Percentiles rank a stretch among this genome's conserved stretches.
Evolutionary conservation across 225 moss, liverwort and hornwort species (phyloP).

Genomic region (Ulota crispa): DNA sequence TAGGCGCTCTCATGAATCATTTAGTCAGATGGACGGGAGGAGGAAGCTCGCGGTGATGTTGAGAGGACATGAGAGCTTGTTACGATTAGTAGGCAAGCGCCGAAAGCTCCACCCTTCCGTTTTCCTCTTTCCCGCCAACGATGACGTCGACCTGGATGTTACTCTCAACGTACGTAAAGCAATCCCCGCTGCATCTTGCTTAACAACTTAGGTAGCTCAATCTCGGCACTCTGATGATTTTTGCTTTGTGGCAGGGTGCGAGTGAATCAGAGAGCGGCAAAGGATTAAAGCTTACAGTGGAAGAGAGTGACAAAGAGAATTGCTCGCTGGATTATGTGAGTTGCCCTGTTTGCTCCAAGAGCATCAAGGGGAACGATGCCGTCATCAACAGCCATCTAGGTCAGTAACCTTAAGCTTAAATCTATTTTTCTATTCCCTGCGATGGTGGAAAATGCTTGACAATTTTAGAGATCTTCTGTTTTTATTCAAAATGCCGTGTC

Average conservation of each 20-base stretch:
- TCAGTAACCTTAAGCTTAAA: slow-evolving; percentile 34
- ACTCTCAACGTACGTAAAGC: slow-evolving; percentile 21
- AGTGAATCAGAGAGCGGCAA: slow-evolving; percentile 19
- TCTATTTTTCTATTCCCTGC: background rate
- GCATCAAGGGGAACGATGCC: slow-evolving; percentile 56
- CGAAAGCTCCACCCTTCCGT: slow-evolving; percentile 66
- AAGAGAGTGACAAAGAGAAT: slow-evolving; percentile 46
- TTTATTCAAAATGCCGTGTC: background rate
- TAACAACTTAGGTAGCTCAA: background rate
- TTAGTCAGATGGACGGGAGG: slow-evolving; percentile 36
- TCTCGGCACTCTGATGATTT: background rate
- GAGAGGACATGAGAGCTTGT: slow-evolving; percentile 79
- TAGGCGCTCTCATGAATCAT: slow-evolving; percentile 17
- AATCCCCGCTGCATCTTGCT: background rate
- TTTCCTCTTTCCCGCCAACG: slow-evolving; percentile 22
- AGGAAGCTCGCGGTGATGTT: slow-evolving; percentile 50
- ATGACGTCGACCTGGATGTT: slow-evolving; percentile 19
- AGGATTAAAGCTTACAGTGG: slow-evolving; percentile 12
- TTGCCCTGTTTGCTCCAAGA: slow-evolving; percentile 77
- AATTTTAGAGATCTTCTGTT: too few relatives aligned
- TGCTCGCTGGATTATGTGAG: slow-evolving; percentile 56
- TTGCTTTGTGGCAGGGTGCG: slow-evolving; percentile 33
- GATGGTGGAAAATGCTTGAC: background rate
- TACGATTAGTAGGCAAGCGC: slow-evolving; percentile 87
- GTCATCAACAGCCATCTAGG: slow-evolving; percentile 74